These are phyloP conservation scores for Suhomyces sp. DNA, from an alignment of 805 yeast genomes.

Conservation along the genomic window DNA sequence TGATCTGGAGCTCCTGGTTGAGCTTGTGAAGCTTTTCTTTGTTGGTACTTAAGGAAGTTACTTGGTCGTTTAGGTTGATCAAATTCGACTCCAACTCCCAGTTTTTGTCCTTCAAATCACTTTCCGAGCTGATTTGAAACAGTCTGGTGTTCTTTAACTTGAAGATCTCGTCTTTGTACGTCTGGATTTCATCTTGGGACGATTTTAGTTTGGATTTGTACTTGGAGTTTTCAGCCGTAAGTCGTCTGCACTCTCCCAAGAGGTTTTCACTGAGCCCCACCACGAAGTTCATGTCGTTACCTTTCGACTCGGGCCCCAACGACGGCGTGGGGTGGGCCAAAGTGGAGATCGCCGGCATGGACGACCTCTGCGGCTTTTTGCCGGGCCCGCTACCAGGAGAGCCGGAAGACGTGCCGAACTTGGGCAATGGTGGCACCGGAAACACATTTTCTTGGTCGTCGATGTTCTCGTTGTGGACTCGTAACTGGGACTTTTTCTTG, in stretches of 20 bases:
- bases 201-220: conserved; percentile 42
- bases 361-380: conserved; percentile 3
- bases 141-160: conserved; percentile 33
- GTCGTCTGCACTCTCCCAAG: conserved; percentile 64
- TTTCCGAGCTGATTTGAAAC: conserved; percentile 41
- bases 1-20: conserved; percentile 31
- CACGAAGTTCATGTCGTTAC: conserved; percentile 67
- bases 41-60: conserved; percentile 37
- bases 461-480: conserved; percentile 4
- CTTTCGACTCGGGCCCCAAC: conserved; percentile 43
- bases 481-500: conserved; percentile 17
- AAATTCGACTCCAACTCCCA: conserved; percentile 63
- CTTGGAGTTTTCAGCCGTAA: conserved; percentile 60
- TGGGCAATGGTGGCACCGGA: conserved; percentile 11
- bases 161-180: conserved; percentile 32
- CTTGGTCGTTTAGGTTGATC: conserved; percentile 42
- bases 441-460: conserved; percentile 15
- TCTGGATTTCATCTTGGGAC: conserved; percentile 42
- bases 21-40: conserved; percentile 35
- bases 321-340: conserved; percentile 26
- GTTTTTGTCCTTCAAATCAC: conserved; percentile 53
- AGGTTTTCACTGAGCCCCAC: conserved; percentile 73
- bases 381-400: neutral
- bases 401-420: neutral
- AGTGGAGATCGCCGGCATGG: conserved; percentile 6